phyloP scores from a whole-genome alignment of 768 basidiomycete genomes.

The Russula abietina region DNA sequence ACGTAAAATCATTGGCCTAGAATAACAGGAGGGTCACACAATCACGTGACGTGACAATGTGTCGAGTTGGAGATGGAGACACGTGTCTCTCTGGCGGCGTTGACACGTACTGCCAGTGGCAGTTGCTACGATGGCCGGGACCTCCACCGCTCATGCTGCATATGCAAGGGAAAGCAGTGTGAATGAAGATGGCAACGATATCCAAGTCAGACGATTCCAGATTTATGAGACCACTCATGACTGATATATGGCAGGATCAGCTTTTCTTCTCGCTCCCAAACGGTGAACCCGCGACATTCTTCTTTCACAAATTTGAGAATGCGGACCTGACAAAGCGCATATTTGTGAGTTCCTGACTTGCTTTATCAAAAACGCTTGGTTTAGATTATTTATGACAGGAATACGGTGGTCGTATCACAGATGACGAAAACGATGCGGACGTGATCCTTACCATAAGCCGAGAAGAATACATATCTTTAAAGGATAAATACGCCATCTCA shows the following conservation, averaged over 20 bases:
- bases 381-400: background rate
- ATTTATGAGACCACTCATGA: background rate
- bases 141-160: background rate
- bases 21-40: background rate
- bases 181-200: background rate
- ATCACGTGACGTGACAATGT: background rate
- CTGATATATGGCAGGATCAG: background rate
- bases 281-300: background rate
- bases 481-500: constrained; percentile 18
- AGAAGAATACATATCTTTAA: constrained; percentile 9
- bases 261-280: constrained; percentile 15
- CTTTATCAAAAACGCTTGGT: background rate
- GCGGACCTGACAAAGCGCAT: background rate
- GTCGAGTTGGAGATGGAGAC: background rate
- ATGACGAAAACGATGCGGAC: constrained; percentile 6
- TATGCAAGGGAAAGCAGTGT: background rate
- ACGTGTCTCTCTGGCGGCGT: no score
- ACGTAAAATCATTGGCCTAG: no score
- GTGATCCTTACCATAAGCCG: constrained; percentile 13
- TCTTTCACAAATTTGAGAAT: constrained; percentile 11
- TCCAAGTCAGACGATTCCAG: background rate
- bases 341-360: constrained; percentile 23
- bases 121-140: background rate
- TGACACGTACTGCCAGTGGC: no score
- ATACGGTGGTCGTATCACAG: constrained; percentile 19